phyloP scores from a whole-genome alignment of 2,329 filamentous ascomycete genomes.

The Botryotinia calthae region DNA sequence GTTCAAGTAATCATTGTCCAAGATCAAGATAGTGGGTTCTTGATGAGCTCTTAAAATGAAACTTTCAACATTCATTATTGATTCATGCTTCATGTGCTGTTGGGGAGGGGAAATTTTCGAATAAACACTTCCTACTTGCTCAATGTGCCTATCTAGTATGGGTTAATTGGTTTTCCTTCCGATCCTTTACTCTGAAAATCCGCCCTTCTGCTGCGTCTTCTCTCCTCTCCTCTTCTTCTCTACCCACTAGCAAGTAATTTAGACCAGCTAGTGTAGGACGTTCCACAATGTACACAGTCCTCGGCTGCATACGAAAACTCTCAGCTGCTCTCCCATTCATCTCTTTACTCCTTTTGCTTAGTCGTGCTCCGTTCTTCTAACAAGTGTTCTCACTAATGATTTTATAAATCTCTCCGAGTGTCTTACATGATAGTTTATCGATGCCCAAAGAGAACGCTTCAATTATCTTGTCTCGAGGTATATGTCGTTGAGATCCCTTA shows the following conservation, averaged over 20 bases:
- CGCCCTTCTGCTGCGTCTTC: not conserved
- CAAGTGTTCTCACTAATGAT: not conserved
- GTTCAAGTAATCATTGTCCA: not conserved
- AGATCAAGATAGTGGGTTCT: not conserved
- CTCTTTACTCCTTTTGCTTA: not conserved
- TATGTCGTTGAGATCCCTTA: not conserved
- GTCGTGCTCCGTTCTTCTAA: not conserved
- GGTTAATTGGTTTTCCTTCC: fast-evolving
- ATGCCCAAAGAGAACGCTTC: not conserved
- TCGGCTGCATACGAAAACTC: not conserved
- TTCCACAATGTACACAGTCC: not conserved
- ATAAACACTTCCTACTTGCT: not conserved
- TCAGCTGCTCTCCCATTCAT: not conserved
- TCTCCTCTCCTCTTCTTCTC: not conserved
- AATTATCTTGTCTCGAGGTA: not conserved
- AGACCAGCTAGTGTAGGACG: not conserved
- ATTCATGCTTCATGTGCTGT: not conserved
- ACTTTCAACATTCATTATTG: not conserved
- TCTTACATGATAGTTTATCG: not conserved
- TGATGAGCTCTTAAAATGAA: not conserved
- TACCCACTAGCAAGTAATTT: not conserved
- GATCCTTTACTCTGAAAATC: fast-evolving
- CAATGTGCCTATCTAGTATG: not conserved
- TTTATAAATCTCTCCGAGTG: not conserved
- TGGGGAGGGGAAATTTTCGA: too few relatives aligned